phyloP scores from a whole-genome alignment of 257 asterid genomes.

The Knoxia roxburghii region DNA sequence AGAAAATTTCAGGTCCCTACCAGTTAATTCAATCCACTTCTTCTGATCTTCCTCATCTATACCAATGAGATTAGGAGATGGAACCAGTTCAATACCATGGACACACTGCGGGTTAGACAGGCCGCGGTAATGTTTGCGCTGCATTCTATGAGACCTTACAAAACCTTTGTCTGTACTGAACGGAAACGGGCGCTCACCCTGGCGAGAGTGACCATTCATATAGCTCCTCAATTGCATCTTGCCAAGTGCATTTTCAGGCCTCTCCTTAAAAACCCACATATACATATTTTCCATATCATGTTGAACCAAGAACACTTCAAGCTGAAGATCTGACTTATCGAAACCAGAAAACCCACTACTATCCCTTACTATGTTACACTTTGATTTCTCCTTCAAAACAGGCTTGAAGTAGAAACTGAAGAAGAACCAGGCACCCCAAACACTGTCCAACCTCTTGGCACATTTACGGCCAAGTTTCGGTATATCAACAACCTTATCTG shows the following conservation, averaged over 20 bases:
- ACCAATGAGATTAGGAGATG: conserved; percentile 39
- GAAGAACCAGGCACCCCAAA: conserved; percentile 89
- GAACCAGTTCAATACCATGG: conserved; percentile 60
- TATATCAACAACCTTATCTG: conserved; percentile 38
- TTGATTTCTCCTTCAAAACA: neutral
- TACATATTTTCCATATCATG: conserved; percentile 87
- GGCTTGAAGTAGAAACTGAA: conserved; percentile 55
- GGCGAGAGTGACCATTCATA: conserved; percentile 79
- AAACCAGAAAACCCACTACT: conserved; percentile 49
- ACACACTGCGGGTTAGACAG: conserved; percentile 74
- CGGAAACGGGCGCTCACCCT: conserved; percentile 70
- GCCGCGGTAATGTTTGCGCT: conserved; percentile 67
- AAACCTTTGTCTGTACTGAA: conserved; percentile 67
- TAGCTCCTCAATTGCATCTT: conserved; percentile 78
- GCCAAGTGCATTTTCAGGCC: conserved; percentile 75
- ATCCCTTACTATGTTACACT: conserved; percentile 10
- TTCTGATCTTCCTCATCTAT: conserved; percentile 60
- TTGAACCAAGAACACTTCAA: conserved; percentile 66
- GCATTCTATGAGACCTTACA: conserved; percentile 67
- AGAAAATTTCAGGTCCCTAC: conserved; percentile 45
- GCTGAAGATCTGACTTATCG: conserved; percentile 57
- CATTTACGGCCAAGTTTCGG: conserved; percentile 53
- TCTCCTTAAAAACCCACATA: conserved; percentile 81
- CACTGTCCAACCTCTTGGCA: conserved; percentile 55
- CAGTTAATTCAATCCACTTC: conserved; percentile 64